These are phyloP conservation scores for Hypoxylon lenormandii DNA, from an alignment of 495 filamentous ascomycete species.

Conservation along the genomic window DNA sequence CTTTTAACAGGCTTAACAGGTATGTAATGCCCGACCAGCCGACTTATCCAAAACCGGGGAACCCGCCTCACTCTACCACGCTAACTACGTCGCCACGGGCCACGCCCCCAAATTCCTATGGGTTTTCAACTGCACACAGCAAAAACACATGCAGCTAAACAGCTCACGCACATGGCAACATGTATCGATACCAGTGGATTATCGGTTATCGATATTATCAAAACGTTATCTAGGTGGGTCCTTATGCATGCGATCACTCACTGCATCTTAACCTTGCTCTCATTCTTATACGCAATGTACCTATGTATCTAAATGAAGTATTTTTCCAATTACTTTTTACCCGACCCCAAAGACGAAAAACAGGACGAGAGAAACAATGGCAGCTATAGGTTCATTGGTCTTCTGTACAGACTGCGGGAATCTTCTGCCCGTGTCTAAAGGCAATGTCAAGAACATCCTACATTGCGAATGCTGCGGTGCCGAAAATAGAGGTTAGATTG, in stretches of 20 bases:
- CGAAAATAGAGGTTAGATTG: conserved; percentile 76
- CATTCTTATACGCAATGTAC: no score
- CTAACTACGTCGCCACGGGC: background rate
- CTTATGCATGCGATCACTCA: no score
- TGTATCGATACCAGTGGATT: no score
- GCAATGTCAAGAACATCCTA: conserved; percentile 77
- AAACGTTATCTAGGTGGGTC: no score
- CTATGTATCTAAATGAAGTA: no score
- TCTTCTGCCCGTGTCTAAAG: conserved; percentile 81
- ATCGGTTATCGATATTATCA: no score
- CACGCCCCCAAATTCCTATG: conserved; percentile 1
- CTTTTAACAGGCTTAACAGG: no score
- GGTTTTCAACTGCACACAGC: background rate
- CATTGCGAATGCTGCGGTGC: conserved; percentile 86
- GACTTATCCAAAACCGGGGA: conserved; percentile 22
- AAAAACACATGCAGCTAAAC: no score
- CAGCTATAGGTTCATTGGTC: conserved; percentile 86
- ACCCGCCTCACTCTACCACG: conserved; percentile 25
- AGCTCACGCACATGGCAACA: no score
- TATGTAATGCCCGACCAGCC: no score
- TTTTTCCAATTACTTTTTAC: background rate
- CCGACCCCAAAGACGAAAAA: background rate
- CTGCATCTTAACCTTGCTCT: no score
- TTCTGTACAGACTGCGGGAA: conserved; percentile 97
- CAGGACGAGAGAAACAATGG: conserved; percentile 65